Evolutionary conservation across 163 green algal genomes (phyloP).

Genomic region (Scenedesmus sp.): DNA sequence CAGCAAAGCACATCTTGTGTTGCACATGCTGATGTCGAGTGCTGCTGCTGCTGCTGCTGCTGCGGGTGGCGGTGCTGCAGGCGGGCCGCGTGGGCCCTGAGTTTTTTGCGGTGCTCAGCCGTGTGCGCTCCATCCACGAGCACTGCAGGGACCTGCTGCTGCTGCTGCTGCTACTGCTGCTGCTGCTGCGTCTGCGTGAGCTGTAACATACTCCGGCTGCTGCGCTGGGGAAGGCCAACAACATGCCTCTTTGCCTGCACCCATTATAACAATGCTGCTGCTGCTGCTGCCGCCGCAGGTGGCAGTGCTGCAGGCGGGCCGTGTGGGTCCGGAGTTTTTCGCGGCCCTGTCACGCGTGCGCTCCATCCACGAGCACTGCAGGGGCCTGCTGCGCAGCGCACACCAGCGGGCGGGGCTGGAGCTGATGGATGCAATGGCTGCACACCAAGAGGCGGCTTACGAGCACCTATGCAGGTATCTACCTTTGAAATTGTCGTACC

Average conservation of each 20-base stretch:
- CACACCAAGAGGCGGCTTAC: conserved; percentile 94
- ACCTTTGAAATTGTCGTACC: no score
- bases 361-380: conserved; percentile 95
- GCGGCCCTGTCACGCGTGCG: conserved; percentile 86
- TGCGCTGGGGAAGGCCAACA: no score
- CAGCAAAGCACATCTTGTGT: no score
- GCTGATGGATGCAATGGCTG: conserved; percentile 97
- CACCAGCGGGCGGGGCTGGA: conserved; percentile 91
- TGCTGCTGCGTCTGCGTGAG: no score
- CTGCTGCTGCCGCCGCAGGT: conserved; percentile 62
- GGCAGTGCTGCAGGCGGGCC: conserved; percentile 68
- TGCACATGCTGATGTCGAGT: neutral
- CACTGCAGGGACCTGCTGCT: conserved; percentile 75
- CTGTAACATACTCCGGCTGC: no score
- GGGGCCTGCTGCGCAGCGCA: conserved; percentile 88
- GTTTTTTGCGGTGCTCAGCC: conserved; percentile 91
- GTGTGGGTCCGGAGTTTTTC: conserved; percentile 90
- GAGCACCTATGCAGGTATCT: conserved; percentile 91
- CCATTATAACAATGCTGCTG: neutral
- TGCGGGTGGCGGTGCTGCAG: conserved; percentile 73
- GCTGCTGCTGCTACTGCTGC: neutral
- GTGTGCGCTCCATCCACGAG: conserved; percentile 90
- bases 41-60: neutral
- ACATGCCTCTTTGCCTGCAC: no score
- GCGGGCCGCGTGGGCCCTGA: conserved; percentile 73